phyloP scores from a whole-genome alignment of 2,329 filamentous ascomycete species.

The Fusarium neocosmosporiellum region DNA sequence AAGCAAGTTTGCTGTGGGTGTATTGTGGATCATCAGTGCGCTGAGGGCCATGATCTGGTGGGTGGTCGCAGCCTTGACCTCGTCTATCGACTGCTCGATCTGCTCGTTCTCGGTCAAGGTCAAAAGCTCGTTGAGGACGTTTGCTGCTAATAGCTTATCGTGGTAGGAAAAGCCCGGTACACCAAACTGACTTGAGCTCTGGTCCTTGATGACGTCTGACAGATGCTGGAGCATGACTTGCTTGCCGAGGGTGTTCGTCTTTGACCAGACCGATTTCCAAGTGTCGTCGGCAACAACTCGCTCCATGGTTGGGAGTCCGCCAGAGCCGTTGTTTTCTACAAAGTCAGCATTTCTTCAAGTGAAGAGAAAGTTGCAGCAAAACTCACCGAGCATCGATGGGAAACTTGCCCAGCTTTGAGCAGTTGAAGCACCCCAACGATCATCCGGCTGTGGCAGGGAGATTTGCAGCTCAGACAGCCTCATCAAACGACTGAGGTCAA shows the following conservation, averaged over 20 bases:
- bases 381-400: background rate
- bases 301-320: slow-evolving; percentile 7
- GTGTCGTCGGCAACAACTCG: background rate
- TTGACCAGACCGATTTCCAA: slow-evolving; percentile 1
- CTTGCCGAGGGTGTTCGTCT: slow-evolving; percentile 8
- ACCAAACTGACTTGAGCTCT: background rate
- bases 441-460: slow-evolving; percentile 4
- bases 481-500: slow-evolving; percentile 6
- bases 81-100: background rate
- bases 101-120: slow-evolving; percentile 9
- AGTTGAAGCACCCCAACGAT: slow-evolving; percentile 6
- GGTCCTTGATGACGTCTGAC: background rate
- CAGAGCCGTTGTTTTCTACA: background rate
- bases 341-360: background rate
- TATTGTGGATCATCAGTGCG: slow-evolving; percentile 14
- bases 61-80: slow-evolving; percentile 16
- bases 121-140: background rate
- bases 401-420: slow-evolving; percentile 7
- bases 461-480: slow-evolving; percentile 11
- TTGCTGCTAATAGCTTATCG: background rate
- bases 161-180: slow-evolving; percentile 1
- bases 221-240: slow-evolving; percentile 13
- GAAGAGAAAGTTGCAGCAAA: background rate
- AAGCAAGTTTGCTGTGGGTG: background rate
- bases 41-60: slow-evolving; percentile 15